These are phyloP conservation scores for Ustilago tritici DNA, from an alignment of 1,284 basidiomycete genomes.

Conservation along the genomic window DNA sequence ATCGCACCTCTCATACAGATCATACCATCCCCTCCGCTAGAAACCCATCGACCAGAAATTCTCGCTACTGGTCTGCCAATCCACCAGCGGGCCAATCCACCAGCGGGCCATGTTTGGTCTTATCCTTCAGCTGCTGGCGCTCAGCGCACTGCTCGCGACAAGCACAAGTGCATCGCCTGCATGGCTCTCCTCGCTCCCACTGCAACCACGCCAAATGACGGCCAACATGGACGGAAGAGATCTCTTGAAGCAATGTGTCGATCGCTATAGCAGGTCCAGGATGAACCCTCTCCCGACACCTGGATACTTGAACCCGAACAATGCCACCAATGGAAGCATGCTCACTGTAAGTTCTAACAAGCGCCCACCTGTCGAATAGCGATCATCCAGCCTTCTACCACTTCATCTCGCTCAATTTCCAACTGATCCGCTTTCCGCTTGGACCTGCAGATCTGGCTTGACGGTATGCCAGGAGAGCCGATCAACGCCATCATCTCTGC, in stretches of 20 bases:
- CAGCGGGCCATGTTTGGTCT: not conserved
- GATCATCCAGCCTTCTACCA: not conserved
- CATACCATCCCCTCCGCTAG: no score
- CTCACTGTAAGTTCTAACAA: slow-evolving; percentile 32
- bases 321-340: slow-evolving; percentile 49
- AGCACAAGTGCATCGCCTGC: slow-evolving; percentile 10
- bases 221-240: slow-evolving; percentile 31
- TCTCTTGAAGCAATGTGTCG: slow-evolving; percentile 33
- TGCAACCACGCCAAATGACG: slow-evolving; percentile 4
- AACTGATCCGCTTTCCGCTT: slow-evolving; percentile 6
- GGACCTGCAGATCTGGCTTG: slow-evolving; percentile 38
- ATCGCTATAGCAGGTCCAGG: slow-evolving; percentile 46
- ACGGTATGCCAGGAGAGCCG: slow-evolving; percentile 62
- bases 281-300: slow-evolving; percentile 40
- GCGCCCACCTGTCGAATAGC: slow-evolving; percentile 23
- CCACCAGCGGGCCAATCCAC: not conserved
- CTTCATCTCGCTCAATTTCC: slow-evolving; percentile 6
- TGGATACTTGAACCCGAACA: slow-evolving; percentile 47
- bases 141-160: slow-evolving; percentile 14
- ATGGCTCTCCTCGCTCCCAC: slow-evolving; percentile 22
- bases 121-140: slow-evolving; percentile 9
- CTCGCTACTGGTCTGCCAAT: not conserved
- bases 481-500: slow-evolving; percentile 66
- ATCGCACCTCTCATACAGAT: not conserved
- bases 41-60: no score